Evolutionary conservation across 2,329 filamentous ascomycete species (phyloP).

Genomic region (Apiospora saccharicola): DNA sequence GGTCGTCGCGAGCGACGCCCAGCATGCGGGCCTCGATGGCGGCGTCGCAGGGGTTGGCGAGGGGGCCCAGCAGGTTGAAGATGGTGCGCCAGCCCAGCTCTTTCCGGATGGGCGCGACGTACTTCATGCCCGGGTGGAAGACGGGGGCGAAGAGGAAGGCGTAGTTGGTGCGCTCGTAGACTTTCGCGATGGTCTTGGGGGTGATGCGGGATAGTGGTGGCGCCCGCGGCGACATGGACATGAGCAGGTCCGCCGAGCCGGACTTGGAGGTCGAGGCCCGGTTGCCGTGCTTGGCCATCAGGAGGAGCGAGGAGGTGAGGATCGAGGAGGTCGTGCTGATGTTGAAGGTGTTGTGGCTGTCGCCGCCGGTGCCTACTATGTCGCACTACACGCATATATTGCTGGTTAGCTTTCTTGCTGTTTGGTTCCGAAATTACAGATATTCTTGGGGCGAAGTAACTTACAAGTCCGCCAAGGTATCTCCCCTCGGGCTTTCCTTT

Average conservation of each 20-base stretch:
- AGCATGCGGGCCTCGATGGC: constrained; percentile 87
- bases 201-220: constrained; percentile 79
- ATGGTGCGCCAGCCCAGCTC: constrained; percentile 95
- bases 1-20: constrained; percentile 87
- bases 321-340: constrained; percentile 96
- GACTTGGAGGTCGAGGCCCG: constrained; percentile 94
- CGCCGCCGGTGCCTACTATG: constrained; percentile 96
- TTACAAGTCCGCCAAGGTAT: constrained; percentile 85
- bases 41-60: constrained; percentile 89
- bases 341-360: constrained; percentile 98
- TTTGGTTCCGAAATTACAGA: too few relatives aligned
- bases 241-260: constrained; percentile 90
- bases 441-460: constrained; percentile 43
- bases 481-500: constrained; percentile 71
- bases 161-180: constrained; percentile 87
- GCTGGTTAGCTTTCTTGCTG: constrained; percentile 25
- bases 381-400: constrained; percentile 66
- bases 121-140: constrained; percentile 94
- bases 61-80: constrained; percentile 93
- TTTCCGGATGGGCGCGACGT: constrained; percentile 84
- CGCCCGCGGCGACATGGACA: constrained; percentile 73
- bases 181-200: constrained; percentile 71
- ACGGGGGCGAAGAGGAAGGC: constrained; percentile 94
- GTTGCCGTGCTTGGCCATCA: constrained; percentile 96
- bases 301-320: constrained; percentile 82